Conservation (phyloP, 1,284 basidiomycete genomes). For the Moesziomyces antarcticus region DNA sequence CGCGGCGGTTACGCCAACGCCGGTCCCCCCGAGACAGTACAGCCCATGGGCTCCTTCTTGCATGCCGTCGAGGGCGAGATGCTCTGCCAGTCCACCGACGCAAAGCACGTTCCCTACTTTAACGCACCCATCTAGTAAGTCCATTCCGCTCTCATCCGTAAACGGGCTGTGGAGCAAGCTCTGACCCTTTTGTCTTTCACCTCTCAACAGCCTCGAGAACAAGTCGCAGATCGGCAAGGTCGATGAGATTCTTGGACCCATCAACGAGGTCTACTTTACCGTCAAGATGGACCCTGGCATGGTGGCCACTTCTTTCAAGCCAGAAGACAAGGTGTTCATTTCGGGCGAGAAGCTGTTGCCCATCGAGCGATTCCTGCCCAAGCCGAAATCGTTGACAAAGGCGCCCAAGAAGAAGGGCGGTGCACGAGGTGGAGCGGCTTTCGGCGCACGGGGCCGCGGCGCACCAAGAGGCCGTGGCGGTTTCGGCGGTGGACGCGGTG, state of each 20-base stretch:
- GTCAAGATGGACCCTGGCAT: constrained; percentile 97
- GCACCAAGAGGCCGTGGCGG: constrained; percentile 65
- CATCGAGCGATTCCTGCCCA: constrained; percentile 95
- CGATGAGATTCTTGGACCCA: constrained; percentile 95
- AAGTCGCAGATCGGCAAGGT: constrained; percentile 96
- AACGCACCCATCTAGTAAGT: constrained; percentile 92
- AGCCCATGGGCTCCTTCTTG: constrained; percentile 65
- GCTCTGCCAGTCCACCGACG: constrained; percentile 87
- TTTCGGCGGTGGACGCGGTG: constrained; percentile 43
- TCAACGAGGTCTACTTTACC: constrained; percentile 98
- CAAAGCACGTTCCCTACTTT: constrained; percentile 84
- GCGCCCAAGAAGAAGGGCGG: constrained; percentile 55
- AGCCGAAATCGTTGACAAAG: constrained; percentile 77
- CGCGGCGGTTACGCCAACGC: constrained; percentile 54
- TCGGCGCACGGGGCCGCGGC: constrained; percentile 39
- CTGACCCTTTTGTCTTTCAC: no score
- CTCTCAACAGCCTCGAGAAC: constrained; percentile 80
- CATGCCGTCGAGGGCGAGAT: constrained; percentile 97
- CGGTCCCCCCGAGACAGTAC: constrained; percentile 65
- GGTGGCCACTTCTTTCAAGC: constrained; percentile 94
- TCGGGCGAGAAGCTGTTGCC: constrained; percentile 94
- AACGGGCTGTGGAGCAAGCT: no score
- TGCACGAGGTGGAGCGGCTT: constrained; percentile 42
- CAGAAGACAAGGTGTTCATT: constrained; percentile 98
- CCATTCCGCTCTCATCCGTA: not conserved